These are phyloP conservation scores for Diaporthe sp. DNA, from an alignment of 2,329 filamentous ascomycete species.

Conservation along the genomic window DNA sequence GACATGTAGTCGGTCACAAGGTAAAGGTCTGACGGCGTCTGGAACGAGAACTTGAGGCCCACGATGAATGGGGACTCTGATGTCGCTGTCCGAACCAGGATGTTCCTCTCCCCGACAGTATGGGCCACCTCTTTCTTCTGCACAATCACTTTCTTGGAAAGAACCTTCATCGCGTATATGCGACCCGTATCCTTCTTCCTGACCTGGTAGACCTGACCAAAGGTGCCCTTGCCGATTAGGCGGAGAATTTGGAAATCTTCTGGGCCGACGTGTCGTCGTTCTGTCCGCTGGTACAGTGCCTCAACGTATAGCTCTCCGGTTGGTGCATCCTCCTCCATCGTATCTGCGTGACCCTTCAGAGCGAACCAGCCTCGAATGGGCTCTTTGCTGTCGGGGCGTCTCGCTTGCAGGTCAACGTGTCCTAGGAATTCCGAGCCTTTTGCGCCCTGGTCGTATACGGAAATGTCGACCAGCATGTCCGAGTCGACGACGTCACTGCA, in stretches of 20 bases:
- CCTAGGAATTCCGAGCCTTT: conserved; percentile 92
- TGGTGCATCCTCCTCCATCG: conserved; percentile 76
- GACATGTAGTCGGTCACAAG: conserved; percentile 99
- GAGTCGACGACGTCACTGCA: conserved; percentile 91
- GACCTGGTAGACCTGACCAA: conserved; percentile 98
- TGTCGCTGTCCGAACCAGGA: conserved; percentile 94
- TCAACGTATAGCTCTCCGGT: conserved; percentile 93
- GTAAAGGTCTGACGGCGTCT: conserved; percentile 95
- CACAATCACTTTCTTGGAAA: conserved; percentile 99
- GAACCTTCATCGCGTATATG: conserved; percentile 99
- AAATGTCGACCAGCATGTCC: conserved; percentile 91
- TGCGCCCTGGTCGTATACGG: conserved; percentile 86
- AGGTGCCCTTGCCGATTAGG: conserved; percentile 97
- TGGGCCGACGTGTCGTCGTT: conserved; percentile 92
- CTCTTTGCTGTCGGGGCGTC: conserved; percentile 73
- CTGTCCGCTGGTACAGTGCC: conserved; percentile 85
- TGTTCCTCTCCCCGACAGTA: conserved; percentile 96
- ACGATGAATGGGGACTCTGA: conserved; percentile 98
- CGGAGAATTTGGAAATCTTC: conserved; percentile 97
- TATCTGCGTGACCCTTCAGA: conserved; percentile 81
- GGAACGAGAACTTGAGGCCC: conserved; percentile 97
- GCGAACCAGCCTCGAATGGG: conserved; percentile 88
- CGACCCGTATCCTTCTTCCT: conserved; percentile 95
- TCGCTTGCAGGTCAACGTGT: conserved; percentile 84
- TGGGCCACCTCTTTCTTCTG: conserved; percentile 99